Percentiles rank a stretch among this genome's conserved stretches.
phyloP scores from a whole-genome alignment of 495 filamentous ascomycete genomes.

The Penicillium canariense region DNA sequence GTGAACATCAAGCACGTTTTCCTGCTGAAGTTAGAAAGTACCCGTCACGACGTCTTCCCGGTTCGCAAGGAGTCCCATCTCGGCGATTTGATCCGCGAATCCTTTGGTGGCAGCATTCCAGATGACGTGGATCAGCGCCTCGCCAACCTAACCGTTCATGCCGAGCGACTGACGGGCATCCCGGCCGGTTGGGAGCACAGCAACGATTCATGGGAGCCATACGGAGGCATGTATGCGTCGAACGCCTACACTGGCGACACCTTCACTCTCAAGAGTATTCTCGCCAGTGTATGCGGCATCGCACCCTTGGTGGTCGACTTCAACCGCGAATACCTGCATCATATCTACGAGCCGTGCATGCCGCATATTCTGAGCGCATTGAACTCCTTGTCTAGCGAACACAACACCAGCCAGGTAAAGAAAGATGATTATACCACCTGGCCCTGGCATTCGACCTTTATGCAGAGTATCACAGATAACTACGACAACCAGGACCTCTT shows the following conservation, averaged over 20 bases:
- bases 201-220: constrained; percentile 16
- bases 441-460: constrained; percentile 29
- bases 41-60: constrained; percentile 44
- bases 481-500: constrained; percentile 28
- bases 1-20: constrained; percentile 40
- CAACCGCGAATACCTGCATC: constrained; percentile 34
- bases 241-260: constrained; percentile 36
- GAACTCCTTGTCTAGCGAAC: constrained; percentile 19
- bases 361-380: constrained; percentile 38
- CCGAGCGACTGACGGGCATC: constrained; percentile 34
- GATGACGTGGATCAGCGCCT: constrained; percentile 28
- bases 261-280: constrained; percentile 42
- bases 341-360: constrained; percentile 46
- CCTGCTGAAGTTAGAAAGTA: constrained; percentile 43
- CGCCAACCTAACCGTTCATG: constrained; percentile 32
- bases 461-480: constrained; percentile 33
- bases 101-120: constrained; percentile 24
- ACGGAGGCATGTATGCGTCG: constrained; percentile 37
- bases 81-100: constrained; percentile 24
- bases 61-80: constrained; percentile 33
- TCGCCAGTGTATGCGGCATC: constrained; percentile 40
- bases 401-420: constrained; percentile 18
- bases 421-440: constrained; percentile 25
- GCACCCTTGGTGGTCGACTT: constrained; percentile 43
- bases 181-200: constrained; percentile 17